Percentiles rank a stretch among this genome's conserved stretches.
Evolutionary conservation across 495 filamentous ascomycete species (phyloP).

Genomic region (Platismatia glauca): DNA sequence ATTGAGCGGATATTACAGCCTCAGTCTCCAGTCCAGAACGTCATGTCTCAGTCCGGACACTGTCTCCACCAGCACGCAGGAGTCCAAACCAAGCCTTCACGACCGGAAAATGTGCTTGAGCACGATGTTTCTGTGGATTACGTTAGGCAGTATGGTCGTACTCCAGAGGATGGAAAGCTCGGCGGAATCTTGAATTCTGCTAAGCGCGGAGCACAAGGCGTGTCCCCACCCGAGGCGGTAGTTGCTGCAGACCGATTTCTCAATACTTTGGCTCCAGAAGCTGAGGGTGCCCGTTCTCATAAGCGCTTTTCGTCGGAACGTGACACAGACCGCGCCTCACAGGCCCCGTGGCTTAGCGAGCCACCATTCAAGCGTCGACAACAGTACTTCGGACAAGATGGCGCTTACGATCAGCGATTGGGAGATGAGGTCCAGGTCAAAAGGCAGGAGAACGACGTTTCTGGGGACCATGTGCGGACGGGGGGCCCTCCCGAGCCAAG

Average conservation of each 20-base stretch:
- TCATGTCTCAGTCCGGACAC: background rate
- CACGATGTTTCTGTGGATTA: background rate
- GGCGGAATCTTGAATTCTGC: constrained; percentile 17
- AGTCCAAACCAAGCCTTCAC: constrained; percentile 6
- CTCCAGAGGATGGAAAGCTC: constrained; percentile 28
- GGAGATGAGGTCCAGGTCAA: background rate
- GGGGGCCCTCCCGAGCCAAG: background rate
- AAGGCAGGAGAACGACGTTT: background rate
- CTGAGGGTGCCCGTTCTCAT: background rate
- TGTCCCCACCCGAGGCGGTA: constrained; percentile 20
- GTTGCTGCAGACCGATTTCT: constrained; percentile 37
- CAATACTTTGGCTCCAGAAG: constrained; percentile 29
- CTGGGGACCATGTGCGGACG: background rate
- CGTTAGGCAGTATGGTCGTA: constrained; percentile 15
- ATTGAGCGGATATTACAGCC: background rate
- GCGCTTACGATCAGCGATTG: constrained; percentile 7
- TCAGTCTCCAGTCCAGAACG: constrained; percentile 4
- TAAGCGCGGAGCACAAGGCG: constrained; percentile 4
- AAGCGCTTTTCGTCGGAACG: constrained; percentile 4
- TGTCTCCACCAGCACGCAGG: background rate
- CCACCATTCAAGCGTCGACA: constrained; percentile 3
- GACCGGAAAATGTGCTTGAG: constrained; percentile 13
- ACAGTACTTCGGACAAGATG: constrained; percentile 10
- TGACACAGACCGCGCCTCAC: constrained; percentile 2
- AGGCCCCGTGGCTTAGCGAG: constrained; percentile 9